Conservation (phyloP, 495 filamentous ascomycete species). For the Aspergillus wentii region DNA sequence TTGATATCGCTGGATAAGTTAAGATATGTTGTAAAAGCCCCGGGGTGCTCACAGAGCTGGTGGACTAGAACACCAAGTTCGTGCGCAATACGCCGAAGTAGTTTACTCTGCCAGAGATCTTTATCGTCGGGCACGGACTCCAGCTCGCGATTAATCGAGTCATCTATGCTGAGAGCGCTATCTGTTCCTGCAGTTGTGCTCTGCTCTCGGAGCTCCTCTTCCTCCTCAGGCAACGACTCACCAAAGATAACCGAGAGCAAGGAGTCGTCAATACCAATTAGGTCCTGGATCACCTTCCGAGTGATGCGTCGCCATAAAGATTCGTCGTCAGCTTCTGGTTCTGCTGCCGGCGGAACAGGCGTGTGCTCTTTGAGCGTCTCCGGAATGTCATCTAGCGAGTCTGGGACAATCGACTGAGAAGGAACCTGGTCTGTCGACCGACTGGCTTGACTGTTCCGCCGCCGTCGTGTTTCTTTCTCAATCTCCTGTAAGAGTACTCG, state of each 20-base stretch:
- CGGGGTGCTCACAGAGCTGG: conserved; percentile 74
- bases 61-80: conserved; percentile 82
- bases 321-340: conserved; percentile 38
- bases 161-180: conserved; percentile 21
- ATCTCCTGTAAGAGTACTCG: conserved; percentile 80
- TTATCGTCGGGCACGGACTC: conserved; percentile 37
- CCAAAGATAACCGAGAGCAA: conserved; percentile 83
- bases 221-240: conserved; percentile 66
- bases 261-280: conserved; percentile 87
- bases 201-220: conserved; percentile 3
- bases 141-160: conserved; percentile 25
- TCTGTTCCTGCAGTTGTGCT: conserved; percentile 7
- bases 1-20: conserved; percentile 34
- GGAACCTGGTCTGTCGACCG: conserved; percentile 20
- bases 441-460: conserved; percentile 33
- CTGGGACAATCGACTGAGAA: conserved; percentile 14
- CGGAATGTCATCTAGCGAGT: conserved; percentile 13
- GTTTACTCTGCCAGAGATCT: conserved; percentile 64
- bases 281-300: conserved; percentile 76
- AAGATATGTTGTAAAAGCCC: conserved; percentile 75
- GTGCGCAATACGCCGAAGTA: conserved; percentile 77
- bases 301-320: conserved; percentile 80
- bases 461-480: conserved; percentile 71
- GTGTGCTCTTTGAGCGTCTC: conserved; percentile 14
- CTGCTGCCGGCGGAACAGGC: conserved; percentile 9